Conservation (phyloP, 371 early-diverging fungal genomes). For the Zopfochytrium polystomum region DNA sequence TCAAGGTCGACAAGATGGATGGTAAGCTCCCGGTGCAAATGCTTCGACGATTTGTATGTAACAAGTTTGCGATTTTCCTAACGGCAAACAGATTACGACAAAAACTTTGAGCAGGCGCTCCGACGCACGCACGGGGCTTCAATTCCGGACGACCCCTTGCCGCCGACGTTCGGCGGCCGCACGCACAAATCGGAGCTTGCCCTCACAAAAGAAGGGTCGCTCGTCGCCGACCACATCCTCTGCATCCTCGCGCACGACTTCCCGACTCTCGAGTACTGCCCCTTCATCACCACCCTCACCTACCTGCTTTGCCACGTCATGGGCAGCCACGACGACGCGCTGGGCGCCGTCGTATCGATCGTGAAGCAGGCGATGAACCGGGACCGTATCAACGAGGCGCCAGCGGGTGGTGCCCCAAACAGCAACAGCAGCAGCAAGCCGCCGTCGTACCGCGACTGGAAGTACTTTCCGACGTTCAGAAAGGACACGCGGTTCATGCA, state of each 20-base stretch:
- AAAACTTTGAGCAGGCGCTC: conserved; percentile 31
- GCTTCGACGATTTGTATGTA: background rate
- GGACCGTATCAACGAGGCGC: background rate
- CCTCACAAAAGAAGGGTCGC: conserved; percentile 21
- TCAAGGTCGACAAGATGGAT: conserved; percentile 31
- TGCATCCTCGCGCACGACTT: conserved; percentile 42
- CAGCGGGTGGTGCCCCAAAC: background rate
- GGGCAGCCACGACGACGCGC: conserved; percentile 27
- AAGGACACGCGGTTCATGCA: conserved; percentile 37
- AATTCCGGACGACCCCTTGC: conserved; percentile 35
- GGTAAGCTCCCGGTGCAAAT: conserved; percentile 12
- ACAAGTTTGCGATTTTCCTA: conserved; percentile 1
- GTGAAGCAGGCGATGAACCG: conserved; percentile 25
- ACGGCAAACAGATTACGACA: conserved; percentile 30
- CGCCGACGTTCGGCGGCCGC: conserved; percentile 44
- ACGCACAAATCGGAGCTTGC: conserved; percentile 21
- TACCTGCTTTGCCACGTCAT: conserved; percentile 41
- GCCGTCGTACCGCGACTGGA: conserved; percentile 25
- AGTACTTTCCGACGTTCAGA: conserved; percentile 37
- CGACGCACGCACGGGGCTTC: conserved; percentile 30
- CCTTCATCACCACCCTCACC: conserved; percentile 35
- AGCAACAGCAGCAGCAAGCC: background rate
- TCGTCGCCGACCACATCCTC: conserved; percentile 32
- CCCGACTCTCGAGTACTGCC: conserved; percentile 45
- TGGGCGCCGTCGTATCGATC: conserved; percentile 35